A percentile compares a stretch with the other conserved stretches of the same genome.
Evolutionary conservation across 176 grass and related monocot species (phyloP).

Genomic region (Zoysia japonica): DNA sequence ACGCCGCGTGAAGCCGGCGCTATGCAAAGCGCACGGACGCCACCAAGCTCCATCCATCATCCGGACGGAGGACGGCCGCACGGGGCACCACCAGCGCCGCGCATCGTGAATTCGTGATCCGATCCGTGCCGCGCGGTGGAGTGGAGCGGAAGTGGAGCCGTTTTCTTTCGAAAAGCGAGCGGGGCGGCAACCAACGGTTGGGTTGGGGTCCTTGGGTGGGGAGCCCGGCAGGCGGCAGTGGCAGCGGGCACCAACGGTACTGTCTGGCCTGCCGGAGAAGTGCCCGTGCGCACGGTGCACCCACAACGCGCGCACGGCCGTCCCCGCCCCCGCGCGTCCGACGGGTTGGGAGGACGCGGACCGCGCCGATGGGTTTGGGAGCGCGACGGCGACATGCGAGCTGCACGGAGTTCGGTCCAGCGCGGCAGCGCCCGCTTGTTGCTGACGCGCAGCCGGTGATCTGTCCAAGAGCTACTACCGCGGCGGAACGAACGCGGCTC

Average conservation of each 20-base stretch:
- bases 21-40: slow-evolving; percentile 21
- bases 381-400: neutral
- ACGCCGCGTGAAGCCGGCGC: slow-evolving; percentile 34
- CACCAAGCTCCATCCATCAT: neutral
- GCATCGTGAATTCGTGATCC: too few relatives aligned
- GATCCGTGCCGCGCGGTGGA: neutral
- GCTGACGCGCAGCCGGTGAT: too few relatives aligned
- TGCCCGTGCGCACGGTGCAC: too few relatives aligned
- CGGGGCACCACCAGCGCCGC: neutral
- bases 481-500: too few relatives aligned
- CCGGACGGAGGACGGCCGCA: neutral
- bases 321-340: too few relatives aligned
- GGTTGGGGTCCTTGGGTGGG: neutral
- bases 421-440: too few relatives aligned
- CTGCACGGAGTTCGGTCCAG: neutral
- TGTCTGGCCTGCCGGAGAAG: neutral
- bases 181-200: slow-evolving; percentile 14
- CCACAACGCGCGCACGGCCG: too few relatives aligned
- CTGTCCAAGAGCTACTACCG: too few relatives aligned
- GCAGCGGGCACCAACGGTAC: neutral
- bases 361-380: too few relatives aligned
- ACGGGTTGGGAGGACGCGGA: too few relatives aligned
- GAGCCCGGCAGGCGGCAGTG: neutral
- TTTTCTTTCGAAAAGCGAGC: neutral
- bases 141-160: neutral